These are phyloP conservation scores for Phytophthora macrochlamydospora DNA, from an alignment of 352 stramenopile species.

Conservation along the genomic window DNA sequence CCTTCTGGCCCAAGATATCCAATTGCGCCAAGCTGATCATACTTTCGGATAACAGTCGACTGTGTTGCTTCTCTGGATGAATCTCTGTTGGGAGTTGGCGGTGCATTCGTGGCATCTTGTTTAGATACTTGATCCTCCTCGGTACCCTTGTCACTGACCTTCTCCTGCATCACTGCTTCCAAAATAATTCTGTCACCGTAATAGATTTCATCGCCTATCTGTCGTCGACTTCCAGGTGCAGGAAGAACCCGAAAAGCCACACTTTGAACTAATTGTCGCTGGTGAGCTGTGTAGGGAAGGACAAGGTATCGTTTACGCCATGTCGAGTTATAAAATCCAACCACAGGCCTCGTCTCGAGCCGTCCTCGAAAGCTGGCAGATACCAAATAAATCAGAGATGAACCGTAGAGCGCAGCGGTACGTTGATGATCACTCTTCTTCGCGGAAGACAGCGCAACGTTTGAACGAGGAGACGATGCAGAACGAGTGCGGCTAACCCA, in stretches of 20 bases:
- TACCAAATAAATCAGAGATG: slow-evolving; percentile 73
- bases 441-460: slow-evolving; percentile 14
- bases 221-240: slow-evolving; percentile 51
- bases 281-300: slow-evolving; percentile 71
- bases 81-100: slow-evolving; percentile 12
- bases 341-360: slow-evolving; percentile 70
- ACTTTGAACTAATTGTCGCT: slow-evolving; percentile 70
- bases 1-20: slow-evolving; percentile 85
- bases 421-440: slow-evolving; percentile 39
- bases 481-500: slow-evolving; percentile 27
- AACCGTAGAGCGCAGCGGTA: slow-evolving; percentile 61
- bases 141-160: slow-evolving; percentile 1
- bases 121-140: slow-evolving; percentile 24
- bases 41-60: slow-evolving; percentile 66
- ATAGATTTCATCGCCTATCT: slow-evolving; percentile 70
- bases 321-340: slow-evolving; percentile 81
- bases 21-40: slow-evolving; percentile 77
- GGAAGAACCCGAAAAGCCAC: slow-evolving; percentile 81
- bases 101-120: slow-evolving; percentile 18
- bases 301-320: slow-evolving; percentile 87
- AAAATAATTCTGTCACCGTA: slow-evolving; percentile 82
- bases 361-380: slow-evolving; percentile 78
- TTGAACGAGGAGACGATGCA: slow-evolving; percentile 30
- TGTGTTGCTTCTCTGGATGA: slow-evolving; percentile 14
- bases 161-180: slow-evolving; percentile 48